Base-by-base conservation (phyloP, 2,329 filamentous ascomycete species). In the Fusarium poae region DNA sequence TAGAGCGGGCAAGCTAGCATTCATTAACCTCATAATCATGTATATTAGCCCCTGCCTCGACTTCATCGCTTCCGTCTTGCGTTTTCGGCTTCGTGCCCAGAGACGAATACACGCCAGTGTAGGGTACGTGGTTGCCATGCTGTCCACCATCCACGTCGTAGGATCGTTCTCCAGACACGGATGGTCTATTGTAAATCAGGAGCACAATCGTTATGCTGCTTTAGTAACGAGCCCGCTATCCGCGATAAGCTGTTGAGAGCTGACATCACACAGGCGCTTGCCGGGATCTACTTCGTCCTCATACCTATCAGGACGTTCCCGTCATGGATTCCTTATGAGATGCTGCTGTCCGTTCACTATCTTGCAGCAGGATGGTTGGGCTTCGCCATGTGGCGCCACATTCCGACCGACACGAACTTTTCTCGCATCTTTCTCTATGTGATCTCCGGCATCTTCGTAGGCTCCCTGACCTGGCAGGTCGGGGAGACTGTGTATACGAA, bases 31-130 rank as follows among this genome's bases (percentile, higher is more conserved):
- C n/a, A 10, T 63, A 29, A 20, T 63, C 23, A 37, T 63, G 32
- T 63, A 63, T 34, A 23, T 58, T 25, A 32, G 54, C 25, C 60
- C 60, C 13, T 63, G 27, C 18, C 51, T 63, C 9, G 49, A 50
- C 30, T 63, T 63, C 29, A 34, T 21, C n/a, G 54, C 60, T 37
- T 50, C 25, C 18, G 34, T 58, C 46, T 25, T 63, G 18, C 39
- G 35, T 2, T n/a, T 63, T 37, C 54, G 23, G 30, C 60, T 63
- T 39, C 54, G 54, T 43, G 30, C 18, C 2, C 51, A 63, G 27
- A 50, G 44, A 8, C 54, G 32, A 30, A 27, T 63, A 23, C 60
- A 63, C 34, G 49, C 60, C 23, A 30, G 43, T 37, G 60, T 16
- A 32, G 54, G 60, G 27, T 53, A 37, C 16, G 51, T 54, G 16